Evolutionary conservation across 306 rosid species (phyloP).

Genomic region (Pyrus betulifolia): DNA sequence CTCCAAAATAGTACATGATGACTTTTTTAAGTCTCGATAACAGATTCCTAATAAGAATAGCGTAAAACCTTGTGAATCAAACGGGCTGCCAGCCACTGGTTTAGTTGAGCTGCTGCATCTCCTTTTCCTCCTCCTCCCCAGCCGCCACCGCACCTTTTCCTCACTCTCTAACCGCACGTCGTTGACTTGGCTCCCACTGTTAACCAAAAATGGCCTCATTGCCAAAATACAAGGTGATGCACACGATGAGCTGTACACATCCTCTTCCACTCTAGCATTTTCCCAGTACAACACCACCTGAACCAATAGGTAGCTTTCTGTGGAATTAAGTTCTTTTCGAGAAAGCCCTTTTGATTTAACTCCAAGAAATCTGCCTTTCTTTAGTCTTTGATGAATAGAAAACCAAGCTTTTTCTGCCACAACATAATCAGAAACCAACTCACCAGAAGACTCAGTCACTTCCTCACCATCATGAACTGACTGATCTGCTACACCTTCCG

Average conservation of each 20-base stretch:
- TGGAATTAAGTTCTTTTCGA: background rate
- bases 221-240: background rate
- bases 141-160: background rate
- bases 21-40: too few species aligned
- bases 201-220: background rate
- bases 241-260: background rate
- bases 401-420: background rate
- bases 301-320: background rate
- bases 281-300: background rate
- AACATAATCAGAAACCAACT: background rate
- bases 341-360: background rate
- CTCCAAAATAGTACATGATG: background rate
- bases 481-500: background rate
- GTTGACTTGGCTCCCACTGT: background rate
- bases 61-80: background rate
- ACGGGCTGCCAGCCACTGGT: background rate
- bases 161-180: background rate
- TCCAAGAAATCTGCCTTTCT: background rate
- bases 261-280: background rate
- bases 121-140: background rate
- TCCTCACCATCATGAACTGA: background rate
- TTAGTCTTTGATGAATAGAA: background rate
- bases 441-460: background rate
- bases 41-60: background rate
- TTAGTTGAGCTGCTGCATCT: background rate